These are phyloP conservation scores for Raffaelea arxii DNA, from an alignment of 2,329 filamentous ascomycete genomes.

Conservation along the genomic window DNA sequence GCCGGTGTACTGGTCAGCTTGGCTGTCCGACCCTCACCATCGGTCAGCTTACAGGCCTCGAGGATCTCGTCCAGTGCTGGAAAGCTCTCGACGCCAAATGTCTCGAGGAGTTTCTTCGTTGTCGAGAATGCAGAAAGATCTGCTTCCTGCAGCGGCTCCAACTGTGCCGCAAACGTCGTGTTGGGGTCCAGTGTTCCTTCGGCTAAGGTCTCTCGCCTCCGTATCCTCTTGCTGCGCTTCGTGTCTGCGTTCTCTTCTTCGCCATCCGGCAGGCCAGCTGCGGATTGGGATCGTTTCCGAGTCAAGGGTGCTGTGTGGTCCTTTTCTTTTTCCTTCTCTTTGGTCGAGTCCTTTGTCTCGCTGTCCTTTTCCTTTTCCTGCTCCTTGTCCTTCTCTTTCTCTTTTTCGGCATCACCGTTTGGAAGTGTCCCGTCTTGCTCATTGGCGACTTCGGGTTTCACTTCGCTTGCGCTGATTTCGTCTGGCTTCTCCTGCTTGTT, in stretches of 20 bases:
- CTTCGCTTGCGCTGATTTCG: too few species aligned
- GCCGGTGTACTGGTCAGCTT: slow-evolving; percentile 37
- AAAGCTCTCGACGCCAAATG: slow-evolving; percentile 38
- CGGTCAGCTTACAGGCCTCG: slow-evolving; percentile 34
- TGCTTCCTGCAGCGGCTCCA: slow-evolving; percentile 46
- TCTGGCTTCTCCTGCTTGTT: background rate
- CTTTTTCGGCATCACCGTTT: too few species aligned
- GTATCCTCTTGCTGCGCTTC: slow-evolving; percentile 56
- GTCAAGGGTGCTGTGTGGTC: slow-evolving; percentile 22
- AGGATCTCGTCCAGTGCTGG: slow-evolving; percentile 29
- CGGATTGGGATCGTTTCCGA: slow-evolving; percentile 50
- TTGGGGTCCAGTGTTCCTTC: slow-evolving; percentile 45
- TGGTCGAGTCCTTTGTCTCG: background rate
- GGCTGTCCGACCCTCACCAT: slow-evolving; percentile 34
- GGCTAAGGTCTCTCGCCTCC: slow-evolving; percentile 46
- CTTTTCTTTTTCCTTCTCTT: background rate
- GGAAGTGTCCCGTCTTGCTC: slow-evolving; percentile 3
- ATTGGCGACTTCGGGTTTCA: background rate
- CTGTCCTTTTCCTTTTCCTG: background rate
- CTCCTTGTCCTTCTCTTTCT: slow-evolving; percentile 3
- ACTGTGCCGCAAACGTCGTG: slow-evolving; percentile 41
- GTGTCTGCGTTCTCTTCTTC: slow-evolving; percentile 45
- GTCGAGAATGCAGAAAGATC: slow-evolving; percentile 47
- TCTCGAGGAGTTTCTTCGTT: slow-evolving; percentile 45
- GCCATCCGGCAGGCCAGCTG: slow-evolving; percentile 46